Evolutionary conservation across 2,329 filamentous ascomycete species (phyloP).

Genomic region (Ceratocystis diversiconidia): DNA sequence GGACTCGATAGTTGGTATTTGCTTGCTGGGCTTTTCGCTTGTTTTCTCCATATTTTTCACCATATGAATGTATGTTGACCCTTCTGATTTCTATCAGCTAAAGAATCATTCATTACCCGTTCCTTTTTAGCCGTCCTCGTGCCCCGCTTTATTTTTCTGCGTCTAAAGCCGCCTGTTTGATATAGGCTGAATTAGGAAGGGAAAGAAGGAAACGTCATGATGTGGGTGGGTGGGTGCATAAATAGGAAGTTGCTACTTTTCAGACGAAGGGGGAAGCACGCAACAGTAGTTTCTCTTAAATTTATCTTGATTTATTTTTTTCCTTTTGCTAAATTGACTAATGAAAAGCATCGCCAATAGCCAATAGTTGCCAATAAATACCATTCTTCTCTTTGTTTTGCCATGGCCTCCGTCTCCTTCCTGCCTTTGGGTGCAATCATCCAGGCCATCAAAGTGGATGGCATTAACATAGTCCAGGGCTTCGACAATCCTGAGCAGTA

Average conservation of each 20-base stretch:
- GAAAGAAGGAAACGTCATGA: not conserved
- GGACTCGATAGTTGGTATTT: not conserved
- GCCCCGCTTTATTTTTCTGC: not conserved
- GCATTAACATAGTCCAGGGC: constrained; percentile 74
- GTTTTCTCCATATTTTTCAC: not conserved
- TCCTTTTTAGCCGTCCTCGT: no score
- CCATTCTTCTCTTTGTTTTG: not conserved
- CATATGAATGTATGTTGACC: not conserved
- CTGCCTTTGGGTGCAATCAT: constrained; percentile 66
- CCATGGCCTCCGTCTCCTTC: constrained; percentile 42
- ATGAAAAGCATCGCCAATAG: no score
- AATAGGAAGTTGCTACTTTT: not conserved
- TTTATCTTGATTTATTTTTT: no score
- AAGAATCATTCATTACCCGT: no score
- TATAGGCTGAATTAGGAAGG: not conserved
- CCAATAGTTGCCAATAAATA: no score
- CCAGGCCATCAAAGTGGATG: constrained; percentile 64
- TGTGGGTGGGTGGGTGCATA: not conserved
- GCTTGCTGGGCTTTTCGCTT: not conserved
- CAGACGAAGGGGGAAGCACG: no score
- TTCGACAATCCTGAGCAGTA: constrained; percentile 69
- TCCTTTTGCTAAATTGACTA: no score
- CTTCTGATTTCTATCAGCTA: no score
- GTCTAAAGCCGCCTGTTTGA: no score
- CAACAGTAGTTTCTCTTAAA: no score